Conservation (phyloP, 148 eudicot species). For the Fagopyrum homotropicum region DNA sequence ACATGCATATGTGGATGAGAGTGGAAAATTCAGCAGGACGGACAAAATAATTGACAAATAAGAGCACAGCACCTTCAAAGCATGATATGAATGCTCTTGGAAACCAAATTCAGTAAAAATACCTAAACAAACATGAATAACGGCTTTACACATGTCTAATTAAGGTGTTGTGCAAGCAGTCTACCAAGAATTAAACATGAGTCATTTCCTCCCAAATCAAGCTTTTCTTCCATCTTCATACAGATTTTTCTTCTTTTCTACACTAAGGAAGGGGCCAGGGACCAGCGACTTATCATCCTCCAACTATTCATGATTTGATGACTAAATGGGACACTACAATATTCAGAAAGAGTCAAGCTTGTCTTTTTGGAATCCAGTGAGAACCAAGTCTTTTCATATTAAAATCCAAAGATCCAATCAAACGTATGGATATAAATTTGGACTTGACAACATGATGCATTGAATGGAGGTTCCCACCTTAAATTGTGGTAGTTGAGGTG, state of each 20-base stretch:
- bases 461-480: constrained; percentile 2
- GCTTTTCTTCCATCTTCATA: not conserved
- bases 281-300: not conserved
- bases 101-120: constrained; percentile 1
- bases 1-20: not conserved
- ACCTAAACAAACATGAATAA: not conserved
- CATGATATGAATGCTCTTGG: not conserved
- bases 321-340: not conserved
- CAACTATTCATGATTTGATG: constrained; percentile 5
- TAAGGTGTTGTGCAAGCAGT: not conserved
- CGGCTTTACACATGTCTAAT: not conserved
- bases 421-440: constrained; percentile 1
- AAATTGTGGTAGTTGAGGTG: constrained; percentile 7
- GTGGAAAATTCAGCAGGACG: constrained; percentile 2
- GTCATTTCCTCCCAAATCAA: not conserved
- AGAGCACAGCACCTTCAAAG: not conserved
- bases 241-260: not conserved
- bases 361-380: not conserved
- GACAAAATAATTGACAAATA: constrained; percentile 3
- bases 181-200: not conserved
- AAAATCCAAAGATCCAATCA: not conserved
- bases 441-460: constrained; percentile 9
- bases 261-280: not conserved
- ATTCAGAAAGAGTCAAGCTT: not conserved
- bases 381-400: constrained; percentile 6